These are phyloP conservation scores for Nematocida sp. DNA, from an alignment of 371 early-diverging fungal species.

Conservation along the genomic window DNA sequence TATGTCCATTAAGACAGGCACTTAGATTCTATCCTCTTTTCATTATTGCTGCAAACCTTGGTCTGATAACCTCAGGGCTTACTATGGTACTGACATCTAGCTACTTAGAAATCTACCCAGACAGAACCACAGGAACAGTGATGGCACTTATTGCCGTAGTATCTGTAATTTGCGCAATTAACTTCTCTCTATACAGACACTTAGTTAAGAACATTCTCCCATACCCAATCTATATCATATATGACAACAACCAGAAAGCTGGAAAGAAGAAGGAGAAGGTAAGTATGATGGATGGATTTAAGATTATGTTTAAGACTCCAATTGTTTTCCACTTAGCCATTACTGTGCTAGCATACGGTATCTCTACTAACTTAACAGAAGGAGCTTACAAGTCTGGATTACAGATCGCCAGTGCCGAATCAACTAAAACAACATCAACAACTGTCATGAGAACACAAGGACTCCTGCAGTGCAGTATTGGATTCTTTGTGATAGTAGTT, in stretches of 20 bases:
- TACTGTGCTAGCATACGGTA: constrained; percentile 65
- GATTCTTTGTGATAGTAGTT: constrained; percentile 58
- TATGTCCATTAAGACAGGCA: constrained; percentile 65
- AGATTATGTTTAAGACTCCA: constrained; percentile 59
- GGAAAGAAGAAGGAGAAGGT: constrained; percentile 62
- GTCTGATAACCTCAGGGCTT: constrained; percentile 59
- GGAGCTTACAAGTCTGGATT: constrained; percentile 60
- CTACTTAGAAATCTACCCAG: constrained; percentile 28
- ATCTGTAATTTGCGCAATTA: constrained; percentile 43
- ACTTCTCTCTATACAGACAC: constrained; percentile 49
- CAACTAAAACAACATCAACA: constrained; percentile 38
- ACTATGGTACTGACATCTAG: constrained; percentile 45
- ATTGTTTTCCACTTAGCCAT: constrained; percentile 62
- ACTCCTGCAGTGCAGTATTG: constrained; percentile 60
- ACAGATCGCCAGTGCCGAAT: constrained; percentile 38
- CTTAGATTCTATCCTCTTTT: constrained; percentile 65
- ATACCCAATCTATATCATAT: constrained; percentile 54
- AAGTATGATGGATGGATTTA: constrained; percentile 61
- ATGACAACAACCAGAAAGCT: constrained; percentile 29
- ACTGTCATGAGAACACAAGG: constrained; percentile 54
- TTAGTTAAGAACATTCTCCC: constrained; percentile 59
- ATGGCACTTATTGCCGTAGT: constrained; percentile 42
- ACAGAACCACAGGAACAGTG: constrained; percentile 42
- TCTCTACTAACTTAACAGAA: constrained; percentile 64
- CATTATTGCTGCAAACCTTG: constrained; percentile 64